Evolutionary conservation across 371 early-diverging fungal species (phyloP), one percentile per base, ranked within the genome.

Genomic region (Vairimorpha necatrix): DNA sequence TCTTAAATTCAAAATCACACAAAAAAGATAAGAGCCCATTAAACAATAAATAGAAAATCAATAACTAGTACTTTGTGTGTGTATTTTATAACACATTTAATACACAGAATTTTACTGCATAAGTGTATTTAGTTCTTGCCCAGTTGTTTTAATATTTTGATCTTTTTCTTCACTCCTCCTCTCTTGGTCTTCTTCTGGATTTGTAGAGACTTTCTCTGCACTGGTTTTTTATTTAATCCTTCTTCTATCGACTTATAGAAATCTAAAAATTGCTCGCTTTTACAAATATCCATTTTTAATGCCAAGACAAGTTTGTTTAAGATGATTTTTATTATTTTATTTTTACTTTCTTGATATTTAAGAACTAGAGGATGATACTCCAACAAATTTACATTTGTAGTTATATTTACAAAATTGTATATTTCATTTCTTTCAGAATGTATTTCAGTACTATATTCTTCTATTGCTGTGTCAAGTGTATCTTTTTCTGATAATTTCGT

Each of bases 81-180:
- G n/a, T n/a, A n/a, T n/a, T n/a, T n/a, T n/a, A n/a, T n/a, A n/a
- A n/a, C n/a, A n/a, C n/a, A n/a, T n/a, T n/a, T n/a, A n/a, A n/a
- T n/a, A n/a, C n/a, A n/a, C n/a, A n/a, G n/a, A n/a, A n/a, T n/a
- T n/a, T n/a, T n/a, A n/a, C n/a, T n/a, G n/a, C n/a, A n/a, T n/a
- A n/a, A n/a, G n/a, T n/a, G n/a, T n/a, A n/a, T n/a, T n/a, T n/a
- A n/a, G n/a, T n/a, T n/a, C n/a, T n/a, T n/a, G n/a, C n/a, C n/a
- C n/a, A n/a, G n/a, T n/a, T n/a, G 6, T 26, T 34, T 63, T 30
- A 20, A 11, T 63, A 26, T 18, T 30, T 63, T 63, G n/a, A 36
- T 63, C n/a, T 36, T 32, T 38, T 63, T 63, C 42, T 63, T 63
- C 14, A 63, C 22, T 7, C 63, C 63, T 3, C 63, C 63, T 22